Base-by-base conservation (phyloP, 805 yeast species). In the Cyberlindnera mycetangii region DNA sequence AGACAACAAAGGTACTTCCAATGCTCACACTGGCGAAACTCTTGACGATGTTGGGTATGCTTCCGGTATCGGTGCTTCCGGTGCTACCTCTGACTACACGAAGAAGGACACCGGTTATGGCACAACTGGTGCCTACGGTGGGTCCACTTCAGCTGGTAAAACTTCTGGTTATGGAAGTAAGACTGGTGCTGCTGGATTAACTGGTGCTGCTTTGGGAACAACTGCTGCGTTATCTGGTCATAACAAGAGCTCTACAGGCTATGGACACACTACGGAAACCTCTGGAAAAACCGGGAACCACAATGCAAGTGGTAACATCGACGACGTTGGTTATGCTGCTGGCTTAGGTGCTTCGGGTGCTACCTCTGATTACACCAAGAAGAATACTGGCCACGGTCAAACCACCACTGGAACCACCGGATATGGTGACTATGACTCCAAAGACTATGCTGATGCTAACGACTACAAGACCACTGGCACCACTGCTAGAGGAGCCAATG, bases 321-420 rank as follows among this genome's bases (percentile, higher is more conserved):
- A 50, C 15, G 53, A 46, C 24, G 48, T 36, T 32, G 52, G 46
- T 3, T 49, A 43, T 28, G 50, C 42, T 27, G 51, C 44, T 19
- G 48, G 46, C 2, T 18, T 42, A 4, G 52, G 52, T 35, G 48
- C 53, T 14, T 32, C 51, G 14, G 54, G 47, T 38, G 51, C 48
- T 18, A 46, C 49, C 2, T 34, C 49, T 32, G 46, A 37, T 22
- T 31, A 22, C 24, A 32, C 48, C 20, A 38, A 41, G 18, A 35
- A 32, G 12, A 35, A 18, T 35, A 15, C 33, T 15, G 34, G 20
- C n/a, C 9, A 24, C n/a, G 32, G 27, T 5, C 16, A 7, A 9
- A 28, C 4, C 16, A 15, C 37, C n/a, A 18, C 14, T 25, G 28
- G 28, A 25, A 10, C 25, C 10, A 22, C 28, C 28, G 28, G 15